Evolutionary conservation across 1,284 basidiomycete species (phyloP).

Genomic region (Lentinus polychrous): DNA sequence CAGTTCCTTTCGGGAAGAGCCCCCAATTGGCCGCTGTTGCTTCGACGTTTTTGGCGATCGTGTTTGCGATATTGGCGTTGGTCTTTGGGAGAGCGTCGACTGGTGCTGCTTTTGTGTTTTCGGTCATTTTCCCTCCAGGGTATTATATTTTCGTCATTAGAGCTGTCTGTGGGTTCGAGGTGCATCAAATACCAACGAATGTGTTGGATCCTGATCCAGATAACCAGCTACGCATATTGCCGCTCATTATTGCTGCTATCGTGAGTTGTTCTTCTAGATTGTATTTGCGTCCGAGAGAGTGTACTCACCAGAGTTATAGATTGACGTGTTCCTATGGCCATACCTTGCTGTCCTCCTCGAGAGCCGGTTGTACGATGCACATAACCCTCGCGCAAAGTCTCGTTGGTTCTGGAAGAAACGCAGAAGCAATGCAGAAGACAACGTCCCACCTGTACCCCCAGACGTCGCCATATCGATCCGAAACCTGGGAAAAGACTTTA

Average conservation of each 20-base stretch:
- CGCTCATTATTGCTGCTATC: constrained; percentile 55
- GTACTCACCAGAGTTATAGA: constrained; percentile 27
- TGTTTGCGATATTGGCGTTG: constrained; percentile 66
- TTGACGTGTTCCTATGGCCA: constrained; percentile 69
- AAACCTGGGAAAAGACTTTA: constrained; percentile 53
- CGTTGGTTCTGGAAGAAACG: constrained; percentile 23
- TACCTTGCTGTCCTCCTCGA: constrained; percentile 55
- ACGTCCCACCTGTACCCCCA: constrained; percentile 26
- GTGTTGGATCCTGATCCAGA: constrained; percentile 53
- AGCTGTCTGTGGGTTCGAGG: constrained; percentile 62
- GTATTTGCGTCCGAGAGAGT: neutral
- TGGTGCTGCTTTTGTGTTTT: constrained; percentile 50
- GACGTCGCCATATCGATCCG: constrained; percentile 53
- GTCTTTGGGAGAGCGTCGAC: constrained; percentile 41
- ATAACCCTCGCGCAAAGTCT: constrained; percentile 23
- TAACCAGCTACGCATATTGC: constrained; percentile 46
- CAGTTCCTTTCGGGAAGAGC: constrained; percentile 63
- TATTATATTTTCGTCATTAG: constrained; percentile 72
- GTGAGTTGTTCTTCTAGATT: constrained; percentile 31
- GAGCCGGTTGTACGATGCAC: constrained; percentile 53
- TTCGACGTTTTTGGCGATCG: constrained; percentile 57
- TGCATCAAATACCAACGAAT: constrained; percentile 43
- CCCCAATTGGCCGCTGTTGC: constrained; percentile 68
- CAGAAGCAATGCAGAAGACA: constrained; percentile 12
- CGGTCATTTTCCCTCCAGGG: constrained; percentile 67